Conservation (phyloP, 2,329 filamentous ascomycete genomes). For the Ascocoryne sarcoides region DNA sequence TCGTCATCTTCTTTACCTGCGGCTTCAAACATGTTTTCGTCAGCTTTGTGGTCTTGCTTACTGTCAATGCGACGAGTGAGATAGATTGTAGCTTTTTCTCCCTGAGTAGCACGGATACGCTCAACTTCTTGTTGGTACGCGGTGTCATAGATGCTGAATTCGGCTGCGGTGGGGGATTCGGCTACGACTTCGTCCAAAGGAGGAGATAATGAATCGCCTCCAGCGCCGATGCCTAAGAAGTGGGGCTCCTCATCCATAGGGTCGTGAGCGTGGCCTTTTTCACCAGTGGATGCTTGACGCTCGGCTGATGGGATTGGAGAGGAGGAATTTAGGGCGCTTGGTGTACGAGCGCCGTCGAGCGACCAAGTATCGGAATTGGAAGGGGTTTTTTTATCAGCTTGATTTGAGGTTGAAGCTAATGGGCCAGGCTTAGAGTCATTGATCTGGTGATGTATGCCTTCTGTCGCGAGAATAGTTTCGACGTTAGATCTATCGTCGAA, state of each 20-base stretch:
- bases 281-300: constrained; percentile 28
- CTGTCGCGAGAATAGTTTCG: constrained; percentile 41
- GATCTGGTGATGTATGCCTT: constrained; percentile 44
- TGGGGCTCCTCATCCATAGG: constrained; percentile 52
- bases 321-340: constrained; percentile 9
- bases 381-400: too few species aligned
- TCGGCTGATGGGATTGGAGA: background rate
- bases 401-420: too few species aligned
- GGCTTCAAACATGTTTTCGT: constrained; percentile 25
- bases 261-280: constrained; percentile 56
- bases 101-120: constrained; percentile 49
- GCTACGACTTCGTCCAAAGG: constrained; percentile 50
- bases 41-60: constrained; percentile 25
- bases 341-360: too few species aligned
- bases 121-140: constrained; percentile 79
- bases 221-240: constrained; percentile 70
- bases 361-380: too few species aligned
- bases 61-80: constrained; percentile 41
- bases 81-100: constrained; percentile 48
- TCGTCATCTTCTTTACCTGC: constrained; percentile 8
- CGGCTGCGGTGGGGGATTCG: constrained; percentile 76
- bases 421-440: too few species aligned
- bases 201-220: constrained; percentile 33
- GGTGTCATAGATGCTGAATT: constrained; percentile 80
- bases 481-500: constrained; percentile 40